A percentile compares a stretch with the other conserved stretches of the same genome.
Conservation (phyloP, 2,329 filamentous ascomycete species). For the Blumeria hordei region DNA sequence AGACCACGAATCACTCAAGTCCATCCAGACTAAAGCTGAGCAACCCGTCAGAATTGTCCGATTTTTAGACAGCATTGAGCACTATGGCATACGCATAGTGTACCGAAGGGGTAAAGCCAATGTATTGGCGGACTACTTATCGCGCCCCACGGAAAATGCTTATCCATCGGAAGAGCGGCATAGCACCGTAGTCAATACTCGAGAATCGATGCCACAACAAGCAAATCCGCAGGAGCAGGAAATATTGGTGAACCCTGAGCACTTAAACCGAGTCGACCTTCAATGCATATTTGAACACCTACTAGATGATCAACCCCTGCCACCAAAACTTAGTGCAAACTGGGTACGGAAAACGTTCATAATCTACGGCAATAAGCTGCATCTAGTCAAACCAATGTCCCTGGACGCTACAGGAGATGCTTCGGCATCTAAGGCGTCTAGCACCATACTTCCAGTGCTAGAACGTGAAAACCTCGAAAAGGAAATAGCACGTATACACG, state of each 20-base stretch:
- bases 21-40: not conserved
- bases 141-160: not conserved
- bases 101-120: too few species aligned
- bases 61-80: not conserved
- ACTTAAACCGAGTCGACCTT: not conserved
- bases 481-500: too few species aligned
- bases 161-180: not conserved
- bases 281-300: not conserved
- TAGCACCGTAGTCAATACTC: not conserved
- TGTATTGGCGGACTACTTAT: too few species aligned
- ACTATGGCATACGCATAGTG: not conserved
- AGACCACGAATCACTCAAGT: not conserved
- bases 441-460: too few species aligned
- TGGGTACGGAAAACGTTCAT: not conserved
- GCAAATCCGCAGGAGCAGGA: not conserved
- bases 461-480: too few species aligned
- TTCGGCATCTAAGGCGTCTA: not conserved
- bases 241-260: not conserved
- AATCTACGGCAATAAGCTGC: not conserved
- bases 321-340: not conserved
- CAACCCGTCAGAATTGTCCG: not conserved
- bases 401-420: not conserved
- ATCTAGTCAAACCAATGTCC: not conserved
- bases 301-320: not conserved
- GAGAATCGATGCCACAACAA: not conserved